These are phyloP conservation scores for Endotrypanum monterogeii DNA, from an alignment of 208 protist genomes.

Conservation along the genomic window DNA sequence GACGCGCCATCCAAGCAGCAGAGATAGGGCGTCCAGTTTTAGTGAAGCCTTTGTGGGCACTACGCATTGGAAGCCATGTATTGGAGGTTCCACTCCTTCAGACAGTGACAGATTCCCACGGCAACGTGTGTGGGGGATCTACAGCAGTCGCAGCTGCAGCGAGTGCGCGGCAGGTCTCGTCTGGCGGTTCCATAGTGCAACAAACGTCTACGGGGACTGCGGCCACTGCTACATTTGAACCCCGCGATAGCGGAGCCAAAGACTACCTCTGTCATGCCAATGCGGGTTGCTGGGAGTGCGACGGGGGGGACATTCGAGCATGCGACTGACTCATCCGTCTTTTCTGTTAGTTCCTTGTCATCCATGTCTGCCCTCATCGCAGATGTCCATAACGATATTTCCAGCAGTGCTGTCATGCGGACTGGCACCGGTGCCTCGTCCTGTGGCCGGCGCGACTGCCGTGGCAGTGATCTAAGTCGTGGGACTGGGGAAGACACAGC, in stretches of 20 bases:
- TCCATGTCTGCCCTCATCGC: slow-evolving; percentile 6
- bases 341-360: slow-evolving; percentile 19
- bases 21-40: slow-evolving; percentile 28
- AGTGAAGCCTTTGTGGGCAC: slow-evolving; percentile 38
- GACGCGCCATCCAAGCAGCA: slow-evolving; percentile 24
- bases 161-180: background rate
- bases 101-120: background rate
- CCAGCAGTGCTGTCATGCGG: background rate
- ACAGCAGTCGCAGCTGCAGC: background rate
- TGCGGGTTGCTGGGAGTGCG: background rate
- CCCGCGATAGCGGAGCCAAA: background rate
- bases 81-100: slow-evolving; percentile 25
- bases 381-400: background rate
- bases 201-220: background rate
- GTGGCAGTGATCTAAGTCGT: background rate
- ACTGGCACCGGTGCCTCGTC: background rate
- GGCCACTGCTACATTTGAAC: background rate
- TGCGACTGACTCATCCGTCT: slow-evolving; percentile 4
- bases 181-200: background rate
- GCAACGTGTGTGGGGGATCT: background rate
- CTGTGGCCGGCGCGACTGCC: background rate
- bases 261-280: background rate
- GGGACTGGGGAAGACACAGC: slow-evolving; percentile 10
- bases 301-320: background rate
- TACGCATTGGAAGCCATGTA: slow-evolving; percentile 22